Percentiles rank a stretch among this genome's conserved stretches.
Conservation (phyloP, 2,329 filamentous ascomycete genomes). For the Eutypella sp. region DNA sequence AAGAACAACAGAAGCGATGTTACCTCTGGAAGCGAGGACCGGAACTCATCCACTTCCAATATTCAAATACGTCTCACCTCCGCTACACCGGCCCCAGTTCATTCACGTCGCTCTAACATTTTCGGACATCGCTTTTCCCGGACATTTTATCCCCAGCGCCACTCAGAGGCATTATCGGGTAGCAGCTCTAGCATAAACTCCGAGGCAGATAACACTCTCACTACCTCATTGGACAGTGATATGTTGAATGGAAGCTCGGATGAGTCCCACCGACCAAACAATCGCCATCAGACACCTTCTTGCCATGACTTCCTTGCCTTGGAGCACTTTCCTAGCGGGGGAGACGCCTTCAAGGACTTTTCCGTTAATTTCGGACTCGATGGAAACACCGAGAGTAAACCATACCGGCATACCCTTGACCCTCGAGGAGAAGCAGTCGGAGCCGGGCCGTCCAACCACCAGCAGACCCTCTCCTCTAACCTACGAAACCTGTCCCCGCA, state of each 20-base stretch:
- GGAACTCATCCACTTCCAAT: constrained; percentile 2
- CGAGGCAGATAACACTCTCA: constrained; percentile 9
- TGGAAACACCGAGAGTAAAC: constrained; percentile 6
- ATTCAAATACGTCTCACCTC: no score
- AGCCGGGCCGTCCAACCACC: not conserved
- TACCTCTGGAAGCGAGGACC: constrained; percentile 3
- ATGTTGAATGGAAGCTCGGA: not conserved
- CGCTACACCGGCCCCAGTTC: constrained; percentile 1
- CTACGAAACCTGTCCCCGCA: not conserved
- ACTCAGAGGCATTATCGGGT: constrained; percentile 6
- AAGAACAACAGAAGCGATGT: constrained; percentile 9
- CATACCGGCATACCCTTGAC: not conserved
- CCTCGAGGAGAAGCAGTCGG: not conserved
- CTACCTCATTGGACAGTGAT: constrained; percentile 2
- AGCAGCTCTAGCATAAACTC: constrained; percentile 7
- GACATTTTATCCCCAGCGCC: constrained; percentile 10
- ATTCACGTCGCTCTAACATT: constrained; percentile 10
- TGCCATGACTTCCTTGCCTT: constrained; percentile 13
- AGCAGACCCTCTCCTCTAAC: not conserved
- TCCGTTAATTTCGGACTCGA: constrained; percentile 18
- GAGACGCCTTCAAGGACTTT: constrained; percentile 4
- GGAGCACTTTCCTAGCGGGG: constrained; percentile 12
- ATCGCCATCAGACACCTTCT: not conserved
- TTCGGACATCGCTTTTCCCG: constrained; percentile 17
- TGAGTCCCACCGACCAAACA: not conserved